Evolutionary conservation across 352 stramenopile species (phyloP), one percentile per base, ranked within the genome.

Genomic region (Plasmopara muralis): DNA sequence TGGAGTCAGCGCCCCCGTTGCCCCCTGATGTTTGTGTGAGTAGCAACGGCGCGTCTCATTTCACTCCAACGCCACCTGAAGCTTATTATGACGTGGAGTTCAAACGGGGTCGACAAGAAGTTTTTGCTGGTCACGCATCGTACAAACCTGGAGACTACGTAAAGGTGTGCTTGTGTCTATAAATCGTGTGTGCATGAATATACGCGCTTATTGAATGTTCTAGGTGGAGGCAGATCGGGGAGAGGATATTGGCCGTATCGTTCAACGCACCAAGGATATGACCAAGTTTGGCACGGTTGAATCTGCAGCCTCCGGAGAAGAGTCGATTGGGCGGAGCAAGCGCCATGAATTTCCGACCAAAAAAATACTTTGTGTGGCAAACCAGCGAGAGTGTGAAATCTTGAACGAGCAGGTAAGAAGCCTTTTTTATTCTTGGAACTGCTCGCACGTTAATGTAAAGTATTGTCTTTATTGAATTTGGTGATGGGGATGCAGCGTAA

Each of bases 161-260:
- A 3, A 98, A 92, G 74, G 81, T 89, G 49, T 31, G 43, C 16
- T 16, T 46, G 20, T 25, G 1, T 25, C 3, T 38, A 5, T 38
- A 1, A 14, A 38, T 9, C 33, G 33, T 38, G 9, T 38, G 4
- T 14, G 33, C 13, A 14, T 2, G 13, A 38, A 5, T 38, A 38
- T 38, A 25, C 20, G 20, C 20, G 20, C 20, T 37, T 25, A 48
- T 7, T 16, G 9, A 20, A 34, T 4, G 0, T 16, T 5, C 1
- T 45, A 98, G 83, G 96, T 99, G 38, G 96, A 98, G 68, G 96
- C 95, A 15, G 96, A 99, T 64, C 89, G 96, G 18, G 96, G 96
- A 43, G 95, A 98, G 65, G 96, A 99, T 72, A 93, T 99, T 53
- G 96, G 96, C 5, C 75, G 73, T 9, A 94, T 98, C 49, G 84